Conservation (phyloP, 305 asterid species). For the Fraxinus velutina region DNA sequence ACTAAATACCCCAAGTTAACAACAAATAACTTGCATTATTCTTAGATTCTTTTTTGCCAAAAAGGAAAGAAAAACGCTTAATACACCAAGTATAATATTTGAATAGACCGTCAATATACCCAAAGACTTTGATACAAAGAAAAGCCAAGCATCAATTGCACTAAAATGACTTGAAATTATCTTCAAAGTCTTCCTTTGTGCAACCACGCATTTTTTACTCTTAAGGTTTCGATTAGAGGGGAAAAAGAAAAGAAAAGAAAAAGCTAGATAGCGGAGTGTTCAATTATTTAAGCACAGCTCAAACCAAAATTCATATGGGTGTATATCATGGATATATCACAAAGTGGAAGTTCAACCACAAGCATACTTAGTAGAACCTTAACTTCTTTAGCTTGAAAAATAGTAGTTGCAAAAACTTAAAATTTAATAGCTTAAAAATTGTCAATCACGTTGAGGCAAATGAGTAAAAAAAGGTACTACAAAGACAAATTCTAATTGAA, state of each 20-base stretch:
- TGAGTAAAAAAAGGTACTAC: background rate
- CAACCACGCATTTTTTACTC: background rate
- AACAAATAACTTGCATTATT: background rate
- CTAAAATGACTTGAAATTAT: background rate
- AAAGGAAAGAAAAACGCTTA: background rate
- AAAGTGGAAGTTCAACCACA: background rate
- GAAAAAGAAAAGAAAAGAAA: too few relatives aligned
- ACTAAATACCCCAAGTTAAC: background rate
- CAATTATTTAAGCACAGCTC: background rate
- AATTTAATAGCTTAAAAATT: too few relatives aligned
- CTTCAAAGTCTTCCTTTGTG: background rate
- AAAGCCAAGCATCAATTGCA: background rate
- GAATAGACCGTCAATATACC: background rate
- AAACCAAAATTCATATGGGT: background rate
- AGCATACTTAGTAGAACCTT: background rate
- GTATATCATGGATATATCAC: background rate
- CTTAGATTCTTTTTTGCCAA: background rate
- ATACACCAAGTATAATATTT: background rate
- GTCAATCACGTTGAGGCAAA: background rate
- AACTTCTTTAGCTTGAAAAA: background rate
- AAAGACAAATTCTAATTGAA: background rate
- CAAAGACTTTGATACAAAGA: background rate
- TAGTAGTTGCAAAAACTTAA: background rate
- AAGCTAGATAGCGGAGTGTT: background rate
- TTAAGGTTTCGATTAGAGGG: background rate